Conservation (phyloP, 305 asterid species). For the Fraxinus dipetala region DNA sequence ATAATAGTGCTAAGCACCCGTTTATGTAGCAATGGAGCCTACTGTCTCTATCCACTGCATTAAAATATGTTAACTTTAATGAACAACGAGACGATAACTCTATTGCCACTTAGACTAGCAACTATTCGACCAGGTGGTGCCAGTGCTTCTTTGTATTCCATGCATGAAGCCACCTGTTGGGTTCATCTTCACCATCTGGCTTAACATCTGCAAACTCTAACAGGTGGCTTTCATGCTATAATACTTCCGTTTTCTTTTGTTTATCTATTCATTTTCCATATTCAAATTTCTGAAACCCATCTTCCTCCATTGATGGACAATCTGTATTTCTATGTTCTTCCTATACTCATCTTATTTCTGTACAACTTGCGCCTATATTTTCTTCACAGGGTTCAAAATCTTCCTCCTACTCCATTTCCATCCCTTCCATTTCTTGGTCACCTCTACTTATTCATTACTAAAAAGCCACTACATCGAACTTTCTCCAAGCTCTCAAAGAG, state of each 20-base stretch:
- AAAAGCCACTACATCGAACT: conserved; percentile 29
- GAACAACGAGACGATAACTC: neutral
- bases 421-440: conserved; percentile 38
- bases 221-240: neutral
- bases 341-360: conserved; percentile 23
- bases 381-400: conserved; percentile 28
- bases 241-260: neutral
- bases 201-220: neutral
- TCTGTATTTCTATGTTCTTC: neutral
- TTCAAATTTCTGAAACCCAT: neutral
- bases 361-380: conserved; percentile 25
- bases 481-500: conserved; percentile 26
- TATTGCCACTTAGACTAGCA: neutral
- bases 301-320: neutral
- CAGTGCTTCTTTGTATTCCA: conserved; percentile 1
- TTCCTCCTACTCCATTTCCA: conserved; percentile 38
- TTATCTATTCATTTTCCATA: neutral
- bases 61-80: too few relatives aligned
- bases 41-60: neutral
- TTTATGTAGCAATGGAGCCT: too few relatives aligned
- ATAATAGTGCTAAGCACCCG: too few relatives aligned
- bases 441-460: conserved; percentile 33
- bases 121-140: neutral
- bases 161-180: conserved; percentile 30
- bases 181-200: neutral